Evolutionary conservation across 2,329 filamentous ascomycete genomes (phyloP), one percentile per base, ranked within the genome.

Genomic region (Aspergillus costaricaensis): DNA sequence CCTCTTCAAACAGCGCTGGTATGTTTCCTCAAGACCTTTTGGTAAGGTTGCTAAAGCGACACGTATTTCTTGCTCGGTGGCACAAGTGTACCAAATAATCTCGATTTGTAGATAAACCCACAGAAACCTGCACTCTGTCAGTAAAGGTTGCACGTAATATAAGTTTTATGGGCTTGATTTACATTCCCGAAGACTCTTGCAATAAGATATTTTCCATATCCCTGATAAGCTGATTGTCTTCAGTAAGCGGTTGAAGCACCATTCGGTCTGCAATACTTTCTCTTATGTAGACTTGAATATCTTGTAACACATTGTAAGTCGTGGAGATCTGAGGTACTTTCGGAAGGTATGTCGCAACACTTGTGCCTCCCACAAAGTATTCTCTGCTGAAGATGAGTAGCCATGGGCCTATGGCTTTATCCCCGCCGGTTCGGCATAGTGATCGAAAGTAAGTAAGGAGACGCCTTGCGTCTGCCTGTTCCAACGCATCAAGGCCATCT

Each of bases 361-460:
- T 57, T 27, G 61, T 62, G 44, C 65, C 60, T 1, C 68, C 68
- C 21, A 62, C 60, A 55, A 70, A n/a, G 52, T 70, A 64, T 2
- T 68, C 64, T 43, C 68, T 61, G 38, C 67, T 70, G 3, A 67
- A 41, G 2, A 68, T n/a, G 9, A 68, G 39, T 14, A 68, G 41
- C 7, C 58, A 57, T 12, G 61, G 62, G n/a, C 32, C n/a, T 21
- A 54, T 12, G 25, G 48, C 27, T 23, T 44, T 5, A 15, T 0
- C 9, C 8, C 27, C 9, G 27, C 27, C 27, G 27, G 27, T 3
- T 5, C 7, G 4, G 19, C 19, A 25, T 7, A 14, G 27, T 17
- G 30, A 61, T n/a, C 50, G 54, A 19, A 67, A 19, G 5, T 49
- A 0, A 59, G n/a, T 25, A 59, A 36, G 5, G 62, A 39, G 1